Evolutionary conservation across 768 basidiomycete genomes (phyloP).

Genomic region (Fistulinella prunicolor): DNA sequence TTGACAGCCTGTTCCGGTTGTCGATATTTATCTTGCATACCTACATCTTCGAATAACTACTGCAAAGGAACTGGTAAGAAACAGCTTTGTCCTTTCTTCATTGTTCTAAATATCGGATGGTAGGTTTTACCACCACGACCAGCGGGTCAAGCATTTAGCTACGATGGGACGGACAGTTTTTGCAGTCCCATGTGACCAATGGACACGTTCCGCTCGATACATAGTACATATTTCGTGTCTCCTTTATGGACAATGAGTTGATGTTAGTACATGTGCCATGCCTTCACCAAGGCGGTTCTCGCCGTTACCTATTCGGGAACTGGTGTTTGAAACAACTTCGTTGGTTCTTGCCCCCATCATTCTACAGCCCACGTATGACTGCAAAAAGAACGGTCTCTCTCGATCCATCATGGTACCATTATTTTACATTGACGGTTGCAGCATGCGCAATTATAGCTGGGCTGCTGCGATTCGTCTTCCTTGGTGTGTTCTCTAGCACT

Average conservation of each 20-base stretch:
- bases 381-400: slow-evolving; percentile 32
- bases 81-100: neutral
- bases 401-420: slow-evolving; percentile 52
- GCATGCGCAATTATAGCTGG: slow-evolving; percentile 43
- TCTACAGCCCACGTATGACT: slow-evolving; percentile 18
- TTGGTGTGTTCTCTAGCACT: slow-evolving; percentile 36
- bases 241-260: slow-evolving; percentile 5
- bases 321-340: neutral
- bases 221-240: slow-evolving; percentile 1
- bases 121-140: slow-evolving; percentile 31
- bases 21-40: slow-evolving; percentile 88
- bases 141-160: slow-evolving; percentile 31
- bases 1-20: slow-evolving; percentile 77
- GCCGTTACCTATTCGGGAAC: neutral
- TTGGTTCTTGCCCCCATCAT: too few relatives aligned
- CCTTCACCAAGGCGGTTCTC: neutral
- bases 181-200: too few relatives aligned
- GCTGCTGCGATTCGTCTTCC: slow-evolving; percentile 39
- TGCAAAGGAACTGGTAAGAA: slow-evolving; percentile 49
- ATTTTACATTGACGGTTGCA: slow-evolving; percentile 39
- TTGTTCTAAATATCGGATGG: slow-evolving; percentile 3
- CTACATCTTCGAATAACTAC: slow-evolving; percentile 65
- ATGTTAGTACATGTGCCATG: too few relatives aligned
- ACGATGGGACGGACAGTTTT: too few relatives aligned
- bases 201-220: too few relatives aligned